Conservation (phyloP, 352 stramenopile genomes). For the Pythium phragmitis region DNA sequence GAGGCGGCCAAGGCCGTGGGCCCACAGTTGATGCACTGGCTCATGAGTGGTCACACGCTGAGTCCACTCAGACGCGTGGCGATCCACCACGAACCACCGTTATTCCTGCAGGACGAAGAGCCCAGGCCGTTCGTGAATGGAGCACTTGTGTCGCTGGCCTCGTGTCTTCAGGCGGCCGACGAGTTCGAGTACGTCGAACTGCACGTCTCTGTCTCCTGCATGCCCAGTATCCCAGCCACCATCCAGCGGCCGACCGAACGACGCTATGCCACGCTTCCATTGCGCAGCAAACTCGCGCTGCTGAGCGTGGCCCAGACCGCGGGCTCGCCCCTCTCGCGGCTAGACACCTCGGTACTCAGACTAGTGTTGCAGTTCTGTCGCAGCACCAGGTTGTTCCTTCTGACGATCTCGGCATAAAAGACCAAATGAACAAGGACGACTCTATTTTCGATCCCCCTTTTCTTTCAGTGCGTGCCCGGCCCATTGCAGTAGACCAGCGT, state of each 20-base stretch:
- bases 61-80: not conserved
- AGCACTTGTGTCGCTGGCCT: not conserved
- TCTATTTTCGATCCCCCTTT: not conserved
- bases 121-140: not conserved
- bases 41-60: not conserved
- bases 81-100: not conserved
- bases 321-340: not conserved
- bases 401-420: no score
- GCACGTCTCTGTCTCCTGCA: not conserved
- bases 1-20: not conserved
- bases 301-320: not conserved
- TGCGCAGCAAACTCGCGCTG: constrained; percentile 1
- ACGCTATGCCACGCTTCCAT: not conserved
- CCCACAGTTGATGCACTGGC: not conserved
- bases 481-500: constrained; percentile 20
- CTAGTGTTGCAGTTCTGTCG: not conserved
- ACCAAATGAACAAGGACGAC: no score
- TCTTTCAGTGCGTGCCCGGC: constrained; percentile 7
- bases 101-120: not conserved
- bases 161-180: not conserved
- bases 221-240: not conserved
- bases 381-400: not conserved
- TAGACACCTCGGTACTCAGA: not conserved
- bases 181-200: not conserved
- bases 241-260: not conserved